Percentiles rank a stretch among this genome's conserved stretches.
These are phyloP conservation scores for Toxicodendron radicans DNA, from an alignment of 345 rosid species.

Conservation along the genomic window DNA sequence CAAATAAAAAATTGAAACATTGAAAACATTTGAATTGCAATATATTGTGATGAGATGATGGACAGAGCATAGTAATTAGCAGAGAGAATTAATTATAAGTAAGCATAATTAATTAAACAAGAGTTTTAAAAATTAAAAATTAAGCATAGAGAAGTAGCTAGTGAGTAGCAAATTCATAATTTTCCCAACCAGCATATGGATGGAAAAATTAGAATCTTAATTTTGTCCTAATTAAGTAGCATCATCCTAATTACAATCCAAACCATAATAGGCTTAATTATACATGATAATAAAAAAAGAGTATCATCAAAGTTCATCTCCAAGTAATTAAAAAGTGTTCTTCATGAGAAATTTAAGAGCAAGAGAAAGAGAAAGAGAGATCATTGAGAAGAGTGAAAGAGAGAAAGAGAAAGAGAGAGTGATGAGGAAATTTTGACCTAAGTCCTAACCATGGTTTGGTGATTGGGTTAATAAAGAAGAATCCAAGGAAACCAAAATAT, in stretches of 20 bases:
- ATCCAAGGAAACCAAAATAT: constrained; percentile 87
- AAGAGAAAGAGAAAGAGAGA: constrained; percentile 13
- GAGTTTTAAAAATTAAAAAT: constrained; percentile 34
- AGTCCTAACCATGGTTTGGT: constrained; percentile 96
- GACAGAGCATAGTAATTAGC: constrained; percentile 20
- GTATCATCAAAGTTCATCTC: constrained; percentile 31
- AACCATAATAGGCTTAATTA: constrained; percentile 28
- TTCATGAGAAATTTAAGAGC: neutral
- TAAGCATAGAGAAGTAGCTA: constrained; percentile 7
- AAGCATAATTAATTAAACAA: constrained; percentile 21
- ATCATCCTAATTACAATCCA: constrained; percentile 41
- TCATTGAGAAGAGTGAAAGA: neutral
- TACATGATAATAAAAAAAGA: constrained; percentile 22
- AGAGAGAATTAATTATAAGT: constrained; percentile 32
- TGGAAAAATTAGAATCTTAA: constrained; percentile 25
- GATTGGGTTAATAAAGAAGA: constrained; percentile 44
- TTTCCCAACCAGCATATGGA: constrained; percentile 40
- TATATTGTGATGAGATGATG: neutral
- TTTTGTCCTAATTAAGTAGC: constrained; percentile 14
- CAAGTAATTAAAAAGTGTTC: constrained; percentile 10
- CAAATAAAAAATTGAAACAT: neutral
- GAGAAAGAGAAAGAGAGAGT: constrained; percentile 25
- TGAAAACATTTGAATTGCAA: neutral
- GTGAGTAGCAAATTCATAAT: constrained; percentile 34
- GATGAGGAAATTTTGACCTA: constrained; percentile 40